Percentiles rank a stretch among this genome's conserved stretches.
Evolutionary conservation across 345 rosid genomes (phyloP).

Genomic region (Eucalyptus cladocalyx): DNA sequence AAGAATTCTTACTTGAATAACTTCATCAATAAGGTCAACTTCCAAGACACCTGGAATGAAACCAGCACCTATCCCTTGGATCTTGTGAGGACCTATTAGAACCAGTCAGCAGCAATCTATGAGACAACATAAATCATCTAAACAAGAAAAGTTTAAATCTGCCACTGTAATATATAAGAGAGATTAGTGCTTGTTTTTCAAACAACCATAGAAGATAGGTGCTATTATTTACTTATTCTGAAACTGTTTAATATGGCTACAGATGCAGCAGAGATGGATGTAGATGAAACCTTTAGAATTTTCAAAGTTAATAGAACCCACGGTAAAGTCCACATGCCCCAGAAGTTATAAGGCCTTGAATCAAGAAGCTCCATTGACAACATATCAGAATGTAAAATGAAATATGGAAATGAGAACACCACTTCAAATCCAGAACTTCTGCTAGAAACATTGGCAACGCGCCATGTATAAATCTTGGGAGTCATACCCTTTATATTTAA

Average conservation of each 20-base stretch:
- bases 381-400: background rate
- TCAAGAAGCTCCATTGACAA: background rate
- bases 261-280: background rate
- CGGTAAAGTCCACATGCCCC: background rate
- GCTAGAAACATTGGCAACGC: background rate
- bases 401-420: background rate
- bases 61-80: constrained; percentile 96
- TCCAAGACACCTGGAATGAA: constrained; percentile 83
- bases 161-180: background rate
- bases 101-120: background rate
- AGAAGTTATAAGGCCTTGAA: background rate
- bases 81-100: constrained; percentile 75
- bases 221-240: background rate
- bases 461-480: background rate
- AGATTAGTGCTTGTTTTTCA: background rate
- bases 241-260: background rate
- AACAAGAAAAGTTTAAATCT: background rate
- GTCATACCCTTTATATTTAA: background rate
- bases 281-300: background rate
- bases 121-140: background rate
- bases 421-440: background rate
- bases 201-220: background rate
- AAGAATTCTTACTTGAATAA: constrained; percentile 50
- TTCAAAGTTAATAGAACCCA: background rate
- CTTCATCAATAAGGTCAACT: constrained; percentile 60